Evolutionary conservation across 495 filamentous ascomycete species (phyloP).

Genomic region (Lasiosphaeriaceae sp.): DNA sequence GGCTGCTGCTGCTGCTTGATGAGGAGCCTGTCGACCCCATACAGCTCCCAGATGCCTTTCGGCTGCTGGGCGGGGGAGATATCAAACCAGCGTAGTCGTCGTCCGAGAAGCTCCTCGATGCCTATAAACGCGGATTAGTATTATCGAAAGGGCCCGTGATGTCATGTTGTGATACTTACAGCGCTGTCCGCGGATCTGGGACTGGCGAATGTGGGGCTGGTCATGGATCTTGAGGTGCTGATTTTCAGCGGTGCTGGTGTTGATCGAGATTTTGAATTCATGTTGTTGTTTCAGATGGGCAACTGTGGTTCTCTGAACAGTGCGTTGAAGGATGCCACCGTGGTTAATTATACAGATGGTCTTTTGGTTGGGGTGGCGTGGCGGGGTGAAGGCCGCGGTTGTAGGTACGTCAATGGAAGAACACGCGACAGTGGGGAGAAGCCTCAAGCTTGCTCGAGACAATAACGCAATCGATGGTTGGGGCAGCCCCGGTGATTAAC

Average conservation of each 20-base stretch:
- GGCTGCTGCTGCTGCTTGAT: not conserved
- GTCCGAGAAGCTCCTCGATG: conserved; percentile 13
- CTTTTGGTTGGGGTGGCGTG: not conserved
- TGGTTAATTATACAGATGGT: not conserved
- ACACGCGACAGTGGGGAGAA: no score
- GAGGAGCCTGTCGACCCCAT: not conserved
- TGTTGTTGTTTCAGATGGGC: not conserved
- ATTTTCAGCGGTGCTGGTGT: conserved; percentile 5
- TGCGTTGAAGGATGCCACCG: no score
- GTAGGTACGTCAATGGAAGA: not conserved
- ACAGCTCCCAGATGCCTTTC: conserved; percentile 11
- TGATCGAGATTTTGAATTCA: conserved; percentile 4
- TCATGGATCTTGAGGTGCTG: not conserved
- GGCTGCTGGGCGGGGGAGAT: not conserved
- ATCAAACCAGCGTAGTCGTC: conserved; percentile 1
- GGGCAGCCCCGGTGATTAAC: not conserved
- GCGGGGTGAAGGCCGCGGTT: not conserved
- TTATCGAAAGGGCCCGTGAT: no score
- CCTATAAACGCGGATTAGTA: no score
- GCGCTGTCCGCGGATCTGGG: not conserved
- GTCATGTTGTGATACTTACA: not conserved
- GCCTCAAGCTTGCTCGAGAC: no score
- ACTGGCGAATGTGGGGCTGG: not conserved
- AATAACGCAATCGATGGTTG: no score
- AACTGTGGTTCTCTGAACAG: not conserved